Base-by-base conservation (phyloP, 2,329 filamentous ascomycete genomes). In the Coniochaeta sp. region DNA sequence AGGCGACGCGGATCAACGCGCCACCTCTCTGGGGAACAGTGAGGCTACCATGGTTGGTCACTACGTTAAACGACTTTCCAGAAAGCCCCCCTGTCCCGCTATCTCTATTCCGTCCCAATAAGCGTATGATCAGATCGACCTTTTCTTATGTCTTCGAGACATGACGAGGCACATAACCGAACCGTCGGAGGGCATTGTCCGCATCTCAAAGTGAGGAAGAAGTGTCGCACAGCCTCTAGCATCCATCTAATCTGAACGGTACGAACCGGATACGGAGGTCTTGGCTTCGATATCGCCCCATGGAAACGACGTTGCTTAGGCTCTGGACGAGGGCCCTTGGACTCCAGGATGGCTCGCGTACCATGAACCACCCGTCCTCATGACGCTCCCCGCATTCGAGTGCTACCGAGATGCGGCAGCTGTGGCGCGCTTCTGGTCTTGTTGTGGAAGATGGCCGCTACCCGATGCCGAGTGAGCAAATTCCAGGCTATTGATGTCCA, bases 401-500 rank as follows among this genome's bases (percentile, higher is more conserved):
- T 6, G 47, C 22, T 31, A 52, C 24, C 26, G 11, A 9, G 12
- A 52, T 17, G 47, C 47, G 47, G 47, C 47, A 54, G 38, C 47
- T 56, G 24, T 52, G 36, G 44, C 26, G 19, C 40, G 17, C 33
- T 58, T 59, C 38, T 60, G 40, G 43, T 47, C 47, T 31, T 31
- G 8, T 19, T 47, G 47, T 52, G 47, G 24, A n/a, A 52, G 54
- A 14, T 7, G 19, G 31, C 9, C 34, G 54, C 34, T 28, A 57
- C 24, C 54, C 34, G 54, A 57, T 57, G 54, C 54, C 54, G 31
- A 38, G 28, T 57, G 54, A 36, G 54, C 54, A 57, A 34, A 54
- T 24, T 62, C 61, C 62, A 64, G 61, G 60, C 61, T 60, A 61
- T 62, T 62, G 60, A 61, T 14, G 24, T 43, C 58, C 59, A 63